phyloP scores from a whole-genome alignment of 2,329 filamentous ascomycete species.

The Verticillium longisporum region DNA sequence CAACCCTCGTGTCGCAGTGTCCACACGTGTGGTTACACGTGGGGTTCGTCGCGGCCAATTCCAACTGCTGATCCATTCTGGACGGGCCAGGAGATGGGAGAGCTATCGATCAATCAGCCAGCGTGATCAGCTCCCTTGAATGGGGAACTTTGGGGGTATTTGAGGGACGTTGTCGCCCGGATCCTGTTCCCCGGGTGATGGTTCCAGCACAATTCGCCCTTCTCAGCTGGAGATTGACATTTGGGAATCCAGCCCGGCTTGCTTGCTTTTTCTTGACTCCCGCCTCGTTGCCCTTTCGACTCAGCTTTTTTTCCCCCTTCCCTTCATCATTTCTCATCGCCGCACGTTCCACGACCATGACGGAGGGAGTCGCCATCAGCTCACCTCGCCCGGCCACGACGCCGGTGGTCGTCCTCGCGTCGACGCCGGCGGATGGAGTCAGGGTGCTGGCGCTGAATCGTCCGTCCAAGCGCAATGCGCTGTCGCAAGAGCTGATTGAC shows the following conservation, averaged over 20 bases:
- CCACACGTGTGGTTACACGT: not conserved
- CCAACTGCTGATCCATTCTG: not conserved
- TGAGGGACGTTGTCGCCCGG: not conserved
- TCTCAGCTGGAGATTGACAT: not conserved
- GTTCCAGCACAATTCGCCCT: not conserved
- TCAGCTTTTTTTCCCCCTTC: not conserved
- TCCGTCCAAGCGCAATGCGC: slow-evolving; percentile 50
- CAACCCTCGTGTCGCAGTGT: not conserved
- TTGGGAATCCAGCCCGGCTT: not conserved
- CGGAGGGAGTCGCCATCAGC: not conserved
- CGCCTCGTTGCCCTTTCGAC: not conserved
- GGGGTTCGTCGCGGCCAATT: not conserved
- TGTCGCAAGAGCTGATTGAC: slow-evolving; percentile 41
- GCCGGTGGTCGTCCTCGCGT: slow-evolving; percentile 13
- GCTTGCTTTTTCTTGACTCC: not conserved
- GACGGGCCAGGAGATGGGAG: not conserved
- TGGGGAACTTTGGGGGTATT: not conserved
- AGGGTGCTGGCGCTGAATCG: slow-evolving; percentile 45
- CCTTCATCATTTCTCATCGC: not conserved
- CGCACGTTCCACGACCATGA: not conserved
- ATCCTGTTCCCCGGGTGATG: not conserved
- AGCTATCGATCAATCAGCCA: not conserved
- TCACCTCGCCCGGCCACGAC: too few relatives aligned
- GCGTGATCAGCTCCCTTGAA: not conserved
- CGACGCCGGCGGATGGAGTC: slow-evolving; percentile 26